Evolutionary conservation across 1,139 yeast species (phyloP), one percentile per base, ranked within the genome.

Genomic region (Scheffersomyces cryptocercus): DNA sequence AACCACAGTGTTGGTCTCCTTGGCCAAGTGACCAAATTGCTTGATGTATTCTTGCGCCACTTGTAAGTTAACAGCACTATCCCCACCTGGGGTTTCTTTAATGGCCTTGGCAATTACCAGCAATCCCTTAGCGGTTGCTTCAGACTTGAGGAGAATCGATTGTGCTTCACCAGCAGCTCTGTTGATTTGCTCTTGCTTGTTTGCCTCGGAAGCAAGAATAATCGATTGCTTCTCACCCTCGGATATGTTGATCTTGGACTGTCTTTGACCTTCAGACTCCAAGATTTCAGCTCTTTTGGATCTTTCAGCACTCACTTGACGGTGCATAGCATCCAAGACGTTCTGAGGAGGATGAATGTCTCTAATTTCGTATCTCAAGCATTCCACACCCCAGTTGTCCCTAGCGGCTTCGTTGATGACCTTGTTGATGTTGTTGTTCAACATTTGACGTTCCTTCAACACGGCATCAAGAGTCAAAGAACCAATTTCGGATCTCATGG

Each of bases 401-500:
- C 71, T 73, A 10, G 96, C 88, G 4, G 96, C 96, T 54, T 86
- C 95, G 60, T 88, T 88, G 56, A 88, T 82, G 7, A 85, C 88
- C n/a, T 70, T 59, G 45, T 90, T 87, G 62, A 88, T 88, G 65
- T 86, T 85, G 49, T 67, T 67, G 65, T 88, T 88, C 54, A 88
- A 75, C 29, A 75, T 61, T 59, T 85, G 91, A 57, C 95, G 77
- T 62, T 88, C 96, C 52, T 81, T 77, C 53, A 88, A 74, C 15
- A 87, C 95, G 42, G 84, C 80, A 58, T 88, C 96, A 54, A 88
- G 75, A 3, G 90, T 77, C 70, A 88, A 70, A 49, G 87, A 86
- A 41, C 96, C 96, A 57, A 88, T 88, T 64, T 88, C 96, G 1
- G 89, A 82, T 57, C 96, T 75, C 96, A 88, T 88, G 33, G 96